Conservation (phyloP, 208 protist species). For the Trypanosoma conorhini region DNA sequence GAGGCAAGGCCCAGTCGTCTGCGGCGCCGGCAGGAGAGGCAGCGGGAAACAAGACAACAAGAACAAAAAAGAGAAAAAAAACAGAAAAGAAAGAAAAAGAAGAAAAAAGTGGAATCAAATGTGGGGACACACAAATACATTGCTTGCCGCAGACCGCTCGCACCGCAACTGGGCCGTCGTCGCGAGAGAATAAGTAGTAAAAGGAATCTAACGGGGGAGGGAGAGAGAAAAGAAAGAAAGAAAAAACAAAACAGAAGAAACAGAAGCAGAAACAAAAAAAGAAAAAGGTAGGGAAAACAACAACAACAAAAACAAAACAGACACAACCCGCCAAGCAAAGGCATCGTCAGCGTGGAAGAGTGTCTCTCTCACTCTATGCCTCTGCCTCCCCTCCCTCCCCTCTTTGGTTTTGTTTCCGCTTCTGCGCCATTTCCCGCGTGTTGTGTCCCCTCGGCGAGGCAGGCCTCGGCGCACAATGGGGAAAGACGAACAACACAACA, state of each 20-base stretch:
- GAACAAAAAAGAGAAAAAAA: neutral
- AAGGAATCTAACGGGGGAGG: neutral
- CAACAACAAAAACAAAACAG: neutral
- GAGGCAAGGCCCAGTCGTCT: too few relatives aligned
- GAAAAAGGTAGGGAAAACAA: constrained; percentile 5
- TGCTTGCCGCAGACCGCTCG: neutral
- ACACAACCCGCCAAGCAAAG: neutral
- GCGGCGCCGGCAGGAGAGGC: too few relatives aligned
- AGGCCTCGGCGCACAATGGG: too few relatives aligned
- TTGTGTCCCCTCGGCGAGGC: neutral
- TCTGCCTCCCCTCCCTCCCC: neutral
- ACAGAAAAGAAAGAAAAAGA: too few relatives aligned
- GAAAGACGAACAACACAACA: too few relatives aligned
- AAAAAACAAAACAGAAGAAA: neutral
- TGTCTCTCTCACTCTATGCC: neutral
- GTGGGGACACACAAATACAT: neutral
- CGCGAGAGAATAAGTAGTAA: neutral
- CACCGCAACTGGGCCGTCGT: neutral
- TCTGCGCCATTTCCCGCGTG: neutral
- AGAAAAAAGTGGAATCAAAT: neutral
- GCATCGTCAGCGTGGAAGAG: neutral
- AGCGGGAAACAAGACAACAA: too few relatives aligned
- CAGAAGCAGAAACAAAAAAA: constrained; percentile 9
- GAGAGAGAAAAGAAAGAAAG: neutral
- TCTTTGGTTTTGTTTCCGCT: neutral